Evolutionary conservation across 2,329 filamentous ascomycete genomes (phyloP).

Genomic region (Talaromyces amestolkiae): DNA sequence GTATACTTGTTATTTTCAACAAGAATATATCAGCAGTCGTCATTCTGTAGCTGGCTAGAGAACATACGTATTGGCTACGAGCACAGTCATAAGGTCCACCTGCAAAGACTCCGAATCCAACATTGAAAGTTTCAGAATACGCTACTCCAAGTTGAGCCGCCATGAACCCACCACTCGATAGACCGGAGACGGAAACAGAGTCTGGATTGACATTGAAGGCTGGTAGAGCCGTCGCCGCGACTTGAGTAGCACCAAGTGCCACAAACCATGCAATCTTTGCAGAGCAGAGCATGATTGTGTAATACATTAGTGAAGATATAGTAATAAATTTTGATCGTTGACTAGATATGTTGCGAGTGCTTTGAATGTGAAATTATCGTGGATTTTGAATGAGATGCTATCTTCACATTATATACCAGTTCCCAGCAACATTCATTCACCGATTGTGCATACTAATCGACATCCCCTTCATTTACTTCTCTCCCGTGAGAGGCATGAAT

Average conservation of each 20-base stretch:
- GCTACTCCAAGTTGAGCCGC: slow-evolving; percentile 23
- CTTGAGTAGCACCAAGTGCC: not conserved
- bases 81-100: slow-evolving; percentile 24
- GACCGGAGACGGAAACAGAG: slow-evolving; percentile 21
- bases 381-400: not conserved
- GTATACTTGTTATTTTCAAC: slow-evolving; percentile 10
- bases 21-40: not conserved
- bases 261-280: not conserved
- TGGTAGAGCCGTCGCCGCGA: slow-evolving; percentile 13
- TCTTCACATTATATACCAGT: not conserved
- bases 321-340: not conserved
- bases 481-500: not conserved
- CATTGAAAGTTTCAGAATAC: slow-evolving; percentile 21
- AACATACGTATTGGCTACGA: slow-evolving; percentile 12
- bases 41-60: no score
- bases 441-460: not conserved
- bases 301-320: not conserved
- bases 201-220: slow-evolving; percentile 21
- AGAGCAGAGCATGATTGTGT: not conserved
- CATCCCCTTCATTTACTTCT: not conserved
- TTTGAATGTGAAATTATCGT: not conserved
- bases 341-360: not conserved
- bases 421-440: not conserved
- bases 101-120: slow-evolving; percentile 23
- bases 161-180: slow-evolving; percentile 23